Evolutionary conservation across 805 yeast genomes (phyloP).

Genomic region (Candida argentea): DNA sequence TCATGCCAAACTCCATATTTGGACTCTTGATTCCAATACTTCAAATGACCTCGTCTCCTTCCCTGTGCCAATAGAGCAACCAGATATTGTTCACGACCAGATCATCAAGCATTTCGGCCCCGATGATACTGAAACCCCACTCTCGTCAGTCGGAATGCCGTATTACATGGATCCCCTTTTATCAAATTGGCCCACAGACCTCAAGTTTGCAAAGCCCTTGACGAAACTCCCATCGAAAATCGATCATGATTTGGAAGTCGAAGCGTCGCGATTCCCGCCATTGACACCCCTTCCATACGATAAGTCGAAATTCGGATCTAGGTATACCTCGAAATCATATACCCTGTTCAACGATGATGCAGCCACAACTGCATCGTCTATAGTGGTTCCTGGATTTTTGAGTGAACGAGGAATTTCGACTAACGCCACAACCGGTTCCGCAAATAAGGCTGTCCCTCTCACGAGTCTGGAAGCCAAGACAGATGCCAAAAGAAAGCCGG

Average conservation of each 20-base stretch:
- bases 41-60: conserved; percentile 24
- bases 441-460: not conserved
- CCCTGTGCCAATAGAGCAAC: conserved; percentile 40
- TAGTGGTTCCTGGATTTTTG: conserved; percentile 41
- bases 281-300: conserved; percentile 33
- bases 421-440: conserved; percentile 5
- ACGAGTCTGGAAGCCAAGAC: not conserved
- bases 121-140: conserved; percentile 39
- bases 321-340: conserved; percentile 40
- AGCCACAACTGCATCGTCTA: conserved; percentile 6
- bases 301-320: conserved; percentile 43
- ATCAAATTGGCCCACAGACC: conserved; percentile 69
- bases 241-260: conserved; percentile 36
- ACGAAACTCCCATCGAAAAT: conserved; percentile 52
- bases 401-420: conserved; percentile 33
- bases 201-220: conserved; percentile 45
- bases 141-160: conserved; percentile 76
- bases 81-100: conserved; percentile 29
- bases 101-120: conserved; percentile 15
- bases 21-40: conserved; percentile 41
- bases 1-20: conserved; percentile 50
- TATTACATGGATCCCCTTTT: conserved; percentile 67
- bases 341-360: conserved; percentile 19
- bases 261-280: conserved; percentile 7
- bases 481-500: not conserved